A percentile compares a stretch with the other conserved stretches of the same genome.
phyloP scores from a whole-genome alignment of 305 asterid genomes.

The Stenogyne calaminthoides region DNA sequence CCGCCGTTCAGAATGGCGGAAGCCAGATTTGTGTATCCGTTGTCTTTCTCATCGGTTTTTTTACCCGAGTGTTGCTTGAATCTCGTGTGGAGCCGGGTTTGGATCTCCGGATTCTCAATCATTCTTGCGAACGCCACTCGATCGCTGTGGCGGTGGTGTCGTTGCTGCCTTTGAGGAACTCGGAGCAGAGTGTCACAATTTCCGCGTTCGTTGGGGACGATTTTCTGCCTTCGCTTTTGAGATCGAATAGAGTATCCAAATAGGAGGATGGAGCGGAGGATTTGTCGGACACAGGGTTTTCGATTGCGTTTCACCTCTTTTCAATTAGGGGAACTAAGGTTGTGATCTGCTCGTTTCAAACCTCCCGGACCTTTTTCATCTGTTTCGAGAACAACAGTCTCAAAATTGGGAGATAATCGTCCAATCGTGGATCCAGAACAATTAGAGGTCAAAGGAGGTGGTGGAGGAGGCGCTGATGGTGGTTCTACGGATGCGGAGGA shows the following conservation, averaged over 20 bases:
- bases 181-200: constrained; percentile 79
- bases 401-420: constrained; percentile 73
- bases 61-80: constrained; percentile 47
- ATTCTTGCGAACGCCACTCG: constrained; percentile 84
- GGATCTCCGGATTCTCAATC: constrained; percentile 71
- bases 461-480: too few relatives aligned
- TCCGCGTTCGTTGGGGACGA: constrained; percentile 63
- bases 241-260: constrained; percentile 72
- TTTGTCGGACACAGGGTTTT: constrained; percentile 55
- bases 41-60: constrained; percentile 63
- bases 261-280: constrained; percentile 70
- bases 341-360: constrained; percentile 62
- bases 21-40: too few relatives aligned
- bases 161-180: constrained; percentile 88
- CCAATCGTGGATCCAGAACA: constrained; percentile 74
- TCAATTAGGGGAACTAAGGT: constrained; percentile 76
- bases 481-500: too few relatives aligned
- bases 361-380: constrained; percentile 56
- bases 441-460: too few relatives aligned
- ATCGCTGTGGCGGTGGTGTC: constrained; percentile 91
- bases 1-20: too few relatives aligned
- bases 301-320: constrained; percentile 49
- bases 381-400: constrained; percentile 77
- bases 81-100: constrained; percentile 58
- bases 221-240: constrained; percentile 69